Evolutionary conservation across 352 stramenopile genomes (phyloP), one percentile per base, ranked within the genome.

Genomic region (Globisporangium okanoganense): DNA sequence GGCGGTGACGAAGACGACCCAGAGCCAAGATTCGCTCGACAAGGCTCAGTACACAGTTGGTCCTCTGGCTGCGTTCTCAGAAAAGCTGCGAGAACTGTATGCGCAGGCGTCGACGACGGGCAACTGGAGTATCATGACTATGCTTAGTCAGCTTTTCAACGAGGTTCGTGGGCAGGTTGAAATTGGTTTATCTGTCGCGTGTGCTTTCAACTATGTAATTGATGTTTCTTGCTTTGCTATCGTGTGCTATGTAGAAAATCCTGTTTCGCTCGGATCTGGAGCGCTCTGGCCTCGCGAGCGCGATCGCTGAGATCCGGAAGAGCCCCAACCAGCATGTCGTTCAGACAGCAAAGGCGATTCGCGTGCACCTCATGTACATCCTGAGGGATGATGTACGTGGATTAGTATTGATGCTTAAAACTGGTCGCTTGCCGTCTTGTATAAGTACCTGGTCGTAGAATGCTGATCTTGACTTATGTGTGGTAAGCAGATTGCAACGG

Each of bases 271-370:
- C 59, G 10, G 51, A 62, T 6, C 33, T 70, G 9, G 48, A 66
- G 14, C 45, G 50, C 31, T 70, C 64, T 1, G 45, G 58, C 12
- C 48, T 70, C 1, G 58, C 50, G 22, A 44, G 20, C 16, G 53
- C 56, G 31, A 47, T 70, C 56, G 55, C 62, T n/a, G 40, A 45
- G 24, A 47, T 70, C 16, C 51, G 64, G 14, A 53, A 62, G 18
- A 67, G 59, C 59, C 45, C 27, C 12, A 63, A 67, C 22, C 64
- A 55, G 22, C 61, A 66, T 33, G 56, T 70, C 20, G 60, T 56
- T 14, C 56, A 70, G 38, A 70, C 64, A 5, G 59, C 59, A 12
- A 70, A 55, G 29, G 49, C 51, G 22, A 29, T 70, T 33, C 58
- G 64, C 27, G 64, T 63, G 24, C 61, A 64, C 38, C 29, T 70